These are phyloP conservation scores for Leishmania tropica DNA, from an alignment of 208 protist genomes.

Conservation along the genomic window DNA sequence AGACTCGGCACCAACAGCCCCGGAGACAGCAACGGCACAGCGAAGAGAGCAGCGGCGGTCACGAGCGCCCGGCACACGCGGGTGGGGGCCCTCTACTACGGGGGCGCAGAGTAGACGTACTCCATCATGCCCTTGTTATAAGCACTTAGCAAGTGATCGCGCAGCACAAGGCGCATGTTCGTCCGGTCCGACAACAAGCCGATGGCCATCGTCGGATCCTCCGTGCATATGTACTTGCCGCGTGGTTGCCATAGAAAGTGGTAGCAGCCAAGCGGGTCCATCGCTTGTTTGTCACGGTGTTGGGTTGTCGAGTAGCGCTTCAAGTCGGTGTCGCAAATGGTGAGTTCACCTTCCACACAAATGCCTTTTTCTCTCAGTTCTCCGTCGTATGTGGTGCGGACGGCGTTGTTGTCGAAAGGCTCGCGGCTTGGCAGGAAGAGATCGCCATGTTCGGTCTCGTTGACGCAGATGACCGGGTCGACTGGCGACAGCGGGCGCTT, in stretches of 20 bases:
- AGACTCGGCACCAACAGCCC: background rate
- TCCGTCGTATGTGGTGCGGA: background rate
- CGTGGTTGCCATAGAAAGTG: conserved; percentile 38
- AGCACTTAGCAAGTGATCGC: conserved; percentile 37
- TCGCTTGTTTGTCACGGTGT: conserved; percentile 26
- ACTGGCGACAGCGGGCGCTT: background rate
- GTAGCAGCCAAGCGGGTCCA: conserved; percentile 44
- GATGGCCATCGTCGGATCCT: conserved; percentile 26
- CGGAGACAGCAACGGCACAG: background rate
- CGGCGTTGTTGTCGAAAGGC: conserved; percentile 45
- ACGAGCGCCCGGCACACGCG: background rate
- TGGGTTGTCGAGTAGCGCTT: conserved; percentile 18
- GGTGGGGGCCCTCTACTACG: background rate
- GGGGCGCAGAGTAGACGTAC: conserved; percentile 33
- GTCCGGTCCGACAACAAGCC: conserved; percentile 35
- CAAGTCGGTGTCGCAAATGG: conserved; percentile 17
- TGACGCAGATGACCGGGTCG: background rate
- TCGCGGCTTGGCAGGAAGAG: conserved; percentile 39
- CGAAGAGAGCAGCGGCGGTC: background rate
- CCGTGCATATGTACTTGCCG: conserved; percentile 32
- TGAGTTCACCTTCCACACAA: background rate
- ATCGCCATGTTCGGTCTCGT: conserved; percentile 20
- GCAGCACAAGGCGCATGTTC: conserved; percentile 34
- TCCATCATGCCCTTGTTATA: conserved; percentile 38
- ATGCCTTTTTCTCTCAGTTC: background rate